These are phyloP conservation scores for Blastobotrys chiropterorum DNA, from an alignment of 805 yeast genomes.

Conservation along the genomic window DNA sequence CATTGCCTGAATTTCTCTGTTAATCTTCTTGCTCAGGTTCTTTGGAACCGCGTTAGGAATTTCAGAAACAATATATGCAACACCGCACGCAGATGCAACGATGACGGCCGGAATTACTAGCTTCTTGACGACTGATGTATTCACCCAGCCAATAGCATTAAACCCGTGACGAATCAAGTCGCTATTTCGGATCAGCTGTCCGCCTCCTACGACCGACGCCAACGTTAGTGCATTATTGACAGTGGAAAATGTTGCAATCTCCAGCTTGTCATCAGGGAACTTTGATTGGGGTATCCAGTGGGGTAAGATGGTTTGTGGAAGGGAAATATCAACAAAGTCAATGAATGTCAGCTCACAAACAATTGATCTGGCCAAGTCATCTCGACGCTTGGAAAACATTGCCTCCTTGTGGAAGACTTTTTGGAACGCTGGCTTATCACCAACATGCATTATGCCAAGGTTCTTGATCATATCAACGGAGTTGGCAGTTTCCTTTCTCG, in stretches of 20 bases:
- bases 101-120: conserved; percentile 50
- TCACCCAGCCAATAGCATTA: conserved; percentile 13
- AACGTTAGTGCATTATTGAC: conserved; percentile 24
- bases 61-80: conserved; percentile 64
- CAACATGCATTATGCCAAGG: conserved; percentile 59
- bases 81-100: conserved; percentile 46
- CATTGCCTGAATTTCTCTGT: conserved; percentile 50
- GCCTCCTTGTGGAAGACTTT: conserved; percentile 50
- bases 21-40: conserved; percentile 69
- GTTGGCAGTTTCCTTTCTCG: conserved; percentile 52
- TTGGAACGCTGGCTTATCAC: conserved; percentile 45
- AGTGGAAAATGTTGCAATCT: conserved; percentile 6
- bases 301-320: conserved; percentile 23
- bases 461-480: conserved; percentile 57
- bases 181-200: conserved; percentile 20
- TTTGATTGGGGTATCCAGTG: conserved; percentile 31
- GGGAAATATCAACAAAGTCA: conserved; percentile 79
- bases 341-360: conserved; percentile 51
- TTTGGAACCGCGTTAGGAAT: conserved; percentile 86
- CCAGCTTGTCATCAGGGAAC: conserved; percentile 5
- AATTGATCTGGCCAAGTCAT: conserved; percentile 52
- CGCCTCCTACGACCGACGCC: conserved; percentile 26
- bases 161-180: conserved; percentile 18
- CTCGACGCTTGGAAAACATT: conserved; percentile 77
- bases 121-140: conserved; percentile 26